Conservation (phyloP, 192 early-diverging fungal species). For the Coemansia sp. region DNA sequence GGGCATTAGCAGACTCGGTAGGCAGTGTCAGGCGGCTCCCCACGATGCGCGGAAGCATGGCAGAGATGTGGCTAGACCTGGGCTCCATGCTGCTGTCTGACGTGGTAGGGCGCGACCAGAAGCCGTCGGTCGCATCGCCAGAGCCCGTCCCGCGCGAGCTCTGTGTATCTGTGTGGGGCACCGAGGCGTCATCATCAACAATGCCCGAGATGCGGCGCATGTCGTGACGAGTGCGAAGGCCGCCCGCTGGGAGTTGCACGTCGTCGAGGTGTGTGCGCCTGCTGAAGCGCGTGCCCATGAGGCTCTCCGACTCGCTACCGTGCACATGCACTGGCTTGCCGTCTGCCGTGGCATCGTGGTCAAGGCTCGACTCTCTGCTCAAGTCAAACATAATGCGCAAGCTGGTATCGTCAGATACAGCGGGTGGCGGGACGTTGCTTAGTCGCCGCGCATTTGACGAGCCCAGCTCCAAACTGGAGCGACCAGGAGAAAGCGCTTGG, state of each 20-base stretch:
- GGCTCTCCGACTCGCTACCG: background rate
- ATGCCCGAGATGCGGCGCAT: background rate
- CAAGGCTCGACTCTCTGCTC: slow-evolving; percentile 35
- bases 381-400: slow-evolving; percentile 34
- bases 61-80: slow-evolving; percentile 41
- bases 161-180: background rate
- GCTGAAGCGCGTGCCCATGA: slow-evolving; percentile 11
- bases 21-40: slow-evolving; percentile 50
- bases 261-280: slow-evolving; percentile 44
- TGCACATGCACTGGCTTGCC: slow-evolving; percentile 1
- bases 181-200: background rate
- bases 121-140: background rate
- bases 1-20: slow-evolving; percentile 26
- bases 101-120: slow-evolving; percentile 47
- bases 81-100: slow-evolving; percentile 23
- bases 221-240: slow-evolving; percentile 42
- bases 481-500: slow-evolving; percentile 1
- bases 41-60: slow-evolving; percentile 45
- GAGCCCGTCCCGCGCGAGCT: background rate
- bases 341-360: slow-evolving; percentile 9
- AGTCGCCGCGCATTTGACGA: slow-evolving; percentile 5
- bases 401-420: slow-evolving; percentile 15
- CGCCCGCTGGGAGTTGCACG: slow-evolving; percentile 31
- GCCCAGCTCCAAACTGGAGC: slow-evolving; percentile 6
- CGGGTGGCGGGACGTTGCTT: slow-evolving; percentile 5